A percentile compares a stretch with the other conserved stretches of the same genome.
These are phyloP conservation scores for Aspergillus pseudonomiae DNA, from an alignment of 2,329 filamentous ascomycete genomes.

Conservation along the genomic window DNA sequence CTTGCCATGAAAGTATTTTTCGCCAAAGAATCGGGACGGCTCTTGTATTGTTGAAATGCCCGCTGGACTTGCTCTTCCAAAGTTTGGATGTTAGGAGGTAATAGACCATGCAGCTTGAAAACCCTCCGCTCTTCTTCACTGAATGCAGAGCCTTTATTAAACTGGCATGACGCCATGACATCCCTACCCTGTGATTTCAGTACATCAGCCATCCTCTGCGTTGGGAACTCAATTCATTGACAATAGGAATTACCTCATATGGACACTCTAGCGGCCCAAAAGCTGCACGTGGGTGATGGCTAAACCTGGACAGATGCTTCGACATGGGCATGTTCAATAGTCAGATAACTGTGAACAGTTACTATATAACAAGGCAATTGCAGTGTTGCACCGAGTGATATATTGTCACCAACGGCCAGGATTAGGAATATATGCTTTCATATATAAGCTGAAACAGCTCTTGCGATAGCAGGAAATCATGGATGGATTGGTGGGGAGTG, in stretches of 20 bases:
- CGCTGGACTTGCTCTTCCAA: constrained; percentile 75
- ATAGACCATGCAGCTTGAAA: constrained; percentile 72
- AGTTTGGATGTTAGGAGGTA: constrained; percentile 72
- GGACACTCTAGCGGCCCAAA: constrained; percentile 35
- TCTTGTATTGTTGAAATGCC: constrained; percentile 78
- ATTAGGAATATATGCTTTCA: not conserved
- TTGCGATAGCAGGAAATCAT: not conserved
- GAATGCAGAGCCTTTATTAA: constrained; percentile 86
- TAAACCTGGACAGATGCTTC: constrained; percentile 28
- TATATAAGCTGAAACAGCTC: not conserved
- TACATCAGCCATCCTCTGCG: not conserved
- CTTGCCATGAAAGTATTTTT: constrained; percentile 90
- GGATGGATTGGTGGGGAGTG: not conserved
- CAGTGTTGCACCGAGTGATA: not conserved
- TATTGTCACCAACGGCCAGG: no score
- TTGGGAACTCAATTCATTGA: not conserved
- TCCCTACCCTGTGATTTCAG: constrained; percentile 46
- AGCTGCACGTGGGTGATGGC: constrained; percentile 34
- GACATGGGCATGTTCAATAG: constrained; percentile 15
- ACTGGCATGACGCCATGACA: constrained; percentile 66
- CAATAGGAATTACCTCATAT: constrained; percentile 22
- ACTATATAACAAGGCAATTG: not conserved
- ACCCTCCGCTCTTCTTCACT: constrained; percentile 66
- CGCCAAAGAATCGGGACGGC: constrained; percentile 64
- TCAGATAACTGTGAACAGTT: not conserved